Evolutionary conservation across 768 basidiomycete species (phyloP), one percentile per base, ranked within the genome.

Genomic region (Leccinum barrowsii): DNA sequence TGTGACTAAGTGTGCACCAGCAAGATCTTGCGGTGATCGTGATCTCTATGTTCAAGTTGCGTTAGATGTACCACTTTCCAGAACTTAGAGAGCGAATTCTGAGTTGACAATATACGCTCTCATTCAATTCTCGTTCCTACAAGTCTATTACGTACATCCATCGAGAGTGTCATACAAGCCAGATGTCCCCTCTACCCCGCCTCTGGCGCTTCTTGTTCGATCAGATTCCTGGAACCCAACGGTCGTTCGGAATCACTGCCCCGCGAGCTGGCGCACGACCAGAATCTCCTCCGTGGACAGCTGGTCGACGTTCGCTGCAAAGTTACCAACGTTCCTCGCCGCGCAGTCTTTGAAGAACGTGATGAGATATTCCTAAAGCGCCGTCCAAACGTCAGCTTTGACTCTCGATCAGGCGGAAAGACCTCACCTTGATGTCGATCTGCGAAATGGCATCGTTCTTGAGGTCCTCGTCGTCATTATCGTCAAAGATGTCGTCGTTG

Each of bases 401-500:
- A 24, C 79, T 77, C 19, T 34, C 21, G 12, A 24, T 7, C 7
- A 5, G n/a, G 13, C 47, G 11, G 17, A 3, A 7, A 0, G 35
- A 0, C 0, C 42, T 61, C 59, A 85, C 86, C 63, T 74, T 75
- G 76, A 98, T 85, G 65, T 98, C 92, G 68, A 98, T 87, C 58
- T 87, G 85, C 22, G 88, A 91, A 56, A 97, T 79, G 5, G 91
- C 87, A 72, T 98, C 96, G 55, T 82, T 85, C 75, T 83, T 84
- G 50, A 98, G 79, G 69, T 98, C 95, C 61, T 94, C 92, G 68
- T 98, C 95, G 11, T 87, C 89, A 46, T 80, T 83, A 47, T 83
- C 84, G 15, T 89, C 83, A 51, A 87, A 73, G n/a, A 86, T 78
- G 47, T 89, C 86, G 65, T 92, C 90, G 61, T 87, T 89, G 65